These are phyloP conservation scores for Amoeboradix gromovi DNA, from an alignment of 371 early-diverging fungal species.

Conservation along the genomic window DNA sequence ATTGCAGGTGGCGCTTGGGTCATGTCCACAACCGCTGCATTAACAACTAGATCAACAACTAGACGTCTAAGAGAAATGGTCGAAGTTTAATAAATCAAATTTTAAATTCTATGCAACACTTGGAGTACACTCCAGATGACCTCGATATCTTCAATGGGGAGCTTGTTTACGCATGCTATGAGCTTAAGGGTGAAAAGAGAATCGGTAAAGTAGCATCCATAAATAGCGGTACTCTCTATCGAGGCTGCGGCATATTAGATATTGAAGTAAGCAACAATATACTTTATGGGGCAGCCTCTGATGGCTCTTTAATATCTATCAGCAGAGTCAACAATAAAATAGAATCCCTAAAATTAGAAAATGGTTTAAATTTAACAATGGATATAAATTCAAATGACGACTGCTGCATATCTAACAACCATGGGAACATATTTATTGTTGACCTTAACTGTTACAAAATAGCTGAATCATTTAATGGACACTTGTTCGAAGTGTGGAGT, in stretches of 20 bases:
- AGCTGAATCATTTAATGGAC: not conserved
- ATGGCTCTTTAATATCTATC: not conserved
- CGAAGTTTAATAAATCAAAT: slow-evolving; percentile 35
- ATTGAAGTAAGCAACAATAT: not conserved
- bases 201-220: not conserved
- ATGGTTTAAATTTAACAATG: not conserved
- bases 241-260: not conserved
- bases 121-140: not conserved
- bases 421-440: not conserved
- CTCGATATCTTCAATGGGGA: not conserved
- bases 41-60: slow-evolving; percentile 65
- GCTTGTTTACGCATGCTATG: not conserved
- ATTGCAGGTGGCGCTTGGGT: slow-evolving; percentile 99
- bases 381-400: not conserved
- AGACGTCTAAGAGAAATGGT: slow-evolving; percentile 89
- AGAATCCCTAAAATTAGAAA: not conserved
- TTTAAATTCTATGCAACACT: not conserved
- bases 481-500: not conserved
- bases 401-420: not conserved
- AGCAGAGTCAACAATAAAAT: not conserved
- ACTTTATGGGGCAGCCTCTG: not conserved
- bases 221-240: not conserved
- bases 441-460: not conserved
- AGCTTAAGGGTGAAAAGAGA: not conserved
- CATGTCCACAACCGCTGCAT: slow-evolving; percentile 69